Conservation (phyloP, 345 rosid genomes). For the Boechera stricta region DNA sequence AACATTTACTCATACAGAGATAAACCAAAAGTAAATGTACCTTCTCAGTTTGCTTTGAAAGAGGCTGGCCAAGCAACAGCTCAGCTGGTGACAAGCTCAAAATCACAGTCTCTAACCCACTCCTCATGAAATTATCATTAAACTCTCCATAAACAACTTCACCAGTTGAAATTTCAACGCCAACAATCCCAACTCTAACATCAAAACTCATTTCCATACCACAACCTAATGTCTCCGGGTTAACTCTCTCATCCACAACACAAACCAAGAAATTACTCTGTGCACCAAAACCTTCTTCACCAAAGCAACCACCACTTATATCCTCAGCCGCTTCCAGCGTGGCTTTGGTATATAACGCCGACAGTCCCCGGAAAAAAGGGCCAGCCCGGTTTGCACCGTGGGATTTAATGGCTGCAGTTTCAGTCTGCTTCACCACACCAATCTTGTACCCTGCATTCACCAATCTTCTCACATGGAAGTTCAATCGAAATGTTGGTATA, state of each 20-base stretch:
- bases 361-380: slow-evolving; percentile 79
- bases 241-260: slow-evolving; percentile 65
- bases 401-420: slow-evolving; percentile 90
- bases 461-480: slow-evolving; percentile 80
- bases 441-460: slow-evolving; percentile 88
- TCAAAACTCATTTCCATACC: slow-evolving; percentile 50
- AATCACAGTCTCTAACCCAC: slow-evolving; percentile 81
- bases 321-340: slow-evolving; percentile 92
- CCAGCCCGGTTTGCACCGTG: slow-evolving; percentile 67
- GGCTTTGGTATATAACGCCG: slow-evolving; percentile 88
- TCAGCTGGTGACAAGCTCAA: slow-evolving; percentile 88
- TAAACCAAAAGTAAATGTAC: slow-evolving; percentile 41
- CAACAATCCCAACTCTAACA: slow-evolving; percentile 79
- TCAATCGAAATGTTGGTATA: slow-evolving; percentile 85
- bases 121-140: slow-evolving; percentile 73
- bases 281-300: slow-evolving; percentile 68
- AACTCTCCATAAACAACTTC: slow-evolving; percentile 87
- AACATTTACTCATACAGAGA: background rate
- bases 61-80: slow-evolving; percentile 71
- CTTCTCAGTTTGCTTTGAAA: slow-evolving; percentile 85
- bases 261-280: slow-evolving; percentile 79
- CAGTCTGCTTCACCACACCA: slow-evolving; percentile 97
- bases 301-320: slow-evolving; percentile 54
- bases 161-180: slow-evolving; percentile 88
- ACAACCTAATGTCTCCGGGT: slow-evolving; percentile 28